These are phyloP conservation scores for Oenanthe javanica DNA, from an alignment of 140 eudicot genomes.

Conservation along the genomic window DNA sequence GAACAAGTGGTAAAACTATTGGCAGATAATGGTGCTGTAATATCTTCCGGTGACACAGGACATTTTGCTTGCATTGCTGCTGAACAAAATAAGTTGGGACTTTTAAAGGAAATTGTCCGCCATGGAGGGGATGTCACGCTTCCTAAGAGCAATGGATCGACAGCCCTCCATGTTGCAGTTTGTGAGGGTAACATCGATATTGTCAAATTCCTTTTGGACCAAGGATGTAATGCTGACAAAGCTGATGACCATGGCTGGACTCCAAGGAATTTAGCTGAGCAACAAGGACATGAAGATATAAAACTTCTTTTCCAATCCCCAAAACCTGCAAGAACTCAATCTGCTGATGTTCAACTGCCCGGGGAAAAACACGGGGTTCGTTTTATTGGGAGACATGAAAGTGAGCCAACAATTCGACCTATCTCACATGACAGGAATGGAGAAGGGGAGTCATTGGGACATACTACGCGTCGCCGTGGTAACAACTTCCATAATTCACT, in stretches of 20 bases:
- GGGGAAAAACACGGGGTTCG: constrained; percentile 48
- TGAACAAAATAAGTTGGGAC: constrained; percentile 50
- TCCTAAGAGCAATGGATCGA: constrained; percentile 52
- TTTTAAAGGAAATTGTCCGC: constrained; percentile 44
- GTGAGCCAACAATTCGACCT: constrained; percentile 67
- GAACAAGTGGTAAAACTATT: constrained; percentile 36
- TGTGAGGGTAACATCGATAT: constrained; percentile 72
- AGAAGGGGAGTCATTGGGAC: constrained; percentile 25
- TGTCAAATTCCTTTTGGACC: constrained; percentile 51
- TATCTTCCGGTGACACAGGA: constrained; percentile 61
- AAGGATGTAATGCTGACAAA: constrained; percentile 50
- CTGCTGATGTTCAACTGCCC: constrained; percentile 26
- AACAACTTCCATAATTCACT: constrained; percentile 61
- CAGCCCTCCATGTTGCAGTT: constrained; percentile 90
- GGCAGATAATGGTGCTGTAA: constrained; percentile 48
- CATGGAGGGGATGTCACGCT: constrained; percentile 62
- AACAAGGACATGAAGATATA: constrained; percentile 88
- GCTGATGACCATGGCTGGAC: constrained; percentile 79
- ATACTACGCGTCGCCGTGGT: constrained; percentile 51
- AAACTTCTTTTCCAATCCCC: constrained; percentile 38
- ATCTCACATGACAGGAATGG: constrained; percentile 16
- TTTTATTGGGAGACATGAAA: constrained; percentile 51
- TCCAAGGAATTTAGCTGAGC: constrained; percentile 78
- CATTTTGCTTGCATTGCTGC: constrained; percentile 68
- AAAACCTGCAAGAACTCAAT: constrained; percentile 19